Percentiles rank a stretch among this genome's conserved stretches.
Evolutionary conservation across 2,329 filamentous ascomycete genomes (phyloP).

Genomic region (Ophiostoma novo-ulmi): DNA sequence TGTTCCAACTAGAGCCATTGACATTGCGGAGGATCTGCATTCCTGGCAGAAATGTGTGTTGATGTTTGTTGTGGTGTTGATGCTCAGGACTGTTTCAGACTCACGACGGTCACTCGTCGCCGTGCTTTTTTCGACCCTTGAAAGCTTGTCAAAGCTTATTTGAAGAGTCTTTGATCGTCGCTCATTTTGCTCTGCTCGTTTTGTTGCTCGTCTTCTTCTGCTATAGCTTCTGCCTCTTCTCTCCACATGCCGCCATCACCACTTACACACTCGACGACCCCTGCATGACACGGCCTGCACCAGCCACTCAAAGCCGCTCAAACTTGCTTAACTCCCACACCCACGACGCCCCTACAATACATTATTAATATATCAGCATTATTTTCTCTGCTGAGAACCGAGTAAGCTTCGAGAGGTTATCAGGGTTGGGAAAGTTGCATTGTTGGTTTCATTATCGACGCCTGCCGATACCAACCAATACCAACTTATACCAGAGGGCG

Average conservation of each 20-base stretch:
- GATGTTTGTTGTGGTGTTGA: neutral
- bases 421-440: neutral
- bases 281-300: conserved; percentile 15
- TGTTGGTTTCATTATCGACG: neutral
- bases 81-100: neutral
- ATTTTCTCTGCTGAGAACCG: neutral
- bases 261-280: neutral
- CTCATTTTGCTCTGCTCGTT: neutral
- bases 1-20: neutral
- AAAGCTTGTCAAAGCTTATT: neutral
- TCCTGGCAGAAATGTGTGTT: neutral
- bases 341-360: neutral
- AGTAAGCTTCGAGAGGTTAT: neutral
- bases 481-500: neutral
- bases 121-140: neutral
- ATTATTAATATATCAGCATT: neutral
- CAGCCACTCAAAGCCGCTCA: conserved; percentile 18
- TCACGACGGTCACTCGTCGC: too few species aligned
- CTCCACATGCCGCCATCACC: neutral
- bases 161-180: neutral
- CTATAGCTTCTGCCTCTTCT: neutral
- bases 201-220: neutral
- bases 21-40: neutral
- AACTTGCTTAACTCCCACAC: conserved; percentile 16
- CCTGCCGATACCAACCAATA: neutral